Base-by-base conservation (phyloP, 1,284 basidiomycete genomes). In the Cystobasidium sp. region DNA sequence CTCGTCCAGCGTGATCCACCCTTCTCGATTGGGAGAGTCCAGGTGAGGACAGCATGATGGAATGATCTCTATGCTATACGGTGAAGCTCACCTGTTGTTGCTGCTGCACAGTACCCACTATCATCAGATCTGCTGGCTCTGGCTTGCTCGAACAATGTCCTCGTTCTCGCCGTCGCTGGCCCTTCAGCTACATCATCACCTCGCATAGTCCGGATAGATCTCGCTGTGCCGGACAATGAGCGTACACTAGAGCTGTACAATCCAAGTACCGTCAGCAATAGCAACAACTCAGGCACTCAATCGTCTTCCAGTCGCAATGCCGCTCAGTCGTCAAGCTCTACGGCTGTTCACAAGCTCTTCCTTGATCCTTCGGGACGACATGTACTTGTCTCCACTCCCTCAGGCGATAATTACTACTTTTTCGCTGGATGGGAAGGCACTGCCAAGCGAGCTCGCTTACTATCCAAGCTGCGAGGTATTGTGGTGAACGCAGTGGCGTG, bases 381-480 rank as follows among this genome's bases (percentile, higher is more conserved):
- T 83, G 87, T 96, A 58, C 83, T 99, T 61, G 86, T 97, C 68
- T 91, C 92, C 0, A 94, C 93, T 39, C 85, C 85, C 16, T 89
- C 92, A 78, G 94, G 94, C 61, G 94, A 99, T 81, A 95, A 94
- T 76, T 98, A 92, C 88, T 98, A 99, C 82, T 85, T 94, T 3
- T 94, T 86, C 82, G 87, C 88, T 76, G 87, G 87, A 22, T 90
- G 90, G 88, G 75, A 76, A 18, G 43, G n/a, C 3, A 41, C 31
- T 37, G 31, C 22, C 66, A 56, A 66, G 63, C 56, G 71, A 18
- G 70, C 75, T 22, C 62, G 88, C 65, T 88, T 86, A 47, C 83
- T 97, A 59, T 90, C 93, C 79, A 87, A 88, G 20, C 90, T 95
- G 81, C 90, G 93, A 81, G 91, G 94, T 85, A 86, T 92, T 78